Base-by-base conservation (phyloP, 2,329 filamentous ascomycete genomes). In the Nemania abortiva region DNA sequence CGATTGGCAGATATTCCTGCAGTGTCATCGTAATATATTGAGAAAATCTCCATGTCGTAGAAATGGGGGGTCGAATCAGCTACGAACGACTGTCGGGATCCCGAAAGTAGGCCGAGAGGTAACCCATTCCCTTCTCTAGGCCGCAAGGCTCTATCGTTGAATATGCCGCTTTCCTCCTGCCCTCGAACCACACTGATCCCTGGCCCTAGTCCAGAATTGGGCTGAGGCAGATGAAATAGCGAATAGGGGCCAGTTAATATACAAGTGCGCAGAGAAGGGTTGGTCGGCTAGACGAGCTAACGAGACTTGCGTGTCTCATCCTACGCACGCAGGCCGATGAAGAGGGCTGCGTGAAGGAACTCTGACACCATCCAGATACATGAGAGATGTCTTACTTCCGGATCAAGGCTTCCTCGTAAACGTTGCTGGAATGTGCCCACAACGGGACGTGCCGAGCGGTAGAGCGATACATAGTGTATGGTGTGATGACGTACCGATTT, bases 401-500 rank as follows among this genome's bases (percentile, higher is more conserved):
- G 6, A 49, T 22, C n/a, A 24, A 22, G 11, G 34, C 34, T 37
- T 37, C 11, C 34, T 37, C 34, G 34, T 37, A 37, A 37, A 7
- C 11, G 34, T 18, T 24, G n/a, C 6, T 49, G 6, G 42, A 49
- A 13, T 11, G n/a, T 24, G 47, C 22, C 24, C 7, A 49, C n/a
- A 9, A 49, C 18, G 47, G 20, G 9, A 18, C n/a, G 11, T 22
- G 20, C 22, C 47, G 9, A 6, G 9, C n/a, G n/a, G 47, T 6
- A 20, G n/a, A 22, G 6, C n/a, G 11, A 49, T 49, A 22, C n/a
- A 20, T 49, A 11, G 34, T 34, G 18, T 42, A 13, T 52, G 4
- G 2, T 42, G 31, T 59, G 55, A 45, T 29, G 29, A 56, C 42
- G 53, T 62, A 58, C 45, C 18, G n/a, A 15, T 24, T 37, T 62